These are phyloP conservation scores for Lactarius psammicola DNA, from an alignment of 768 basidiomycete genomes.

Conservation along the genomic window DNA sequence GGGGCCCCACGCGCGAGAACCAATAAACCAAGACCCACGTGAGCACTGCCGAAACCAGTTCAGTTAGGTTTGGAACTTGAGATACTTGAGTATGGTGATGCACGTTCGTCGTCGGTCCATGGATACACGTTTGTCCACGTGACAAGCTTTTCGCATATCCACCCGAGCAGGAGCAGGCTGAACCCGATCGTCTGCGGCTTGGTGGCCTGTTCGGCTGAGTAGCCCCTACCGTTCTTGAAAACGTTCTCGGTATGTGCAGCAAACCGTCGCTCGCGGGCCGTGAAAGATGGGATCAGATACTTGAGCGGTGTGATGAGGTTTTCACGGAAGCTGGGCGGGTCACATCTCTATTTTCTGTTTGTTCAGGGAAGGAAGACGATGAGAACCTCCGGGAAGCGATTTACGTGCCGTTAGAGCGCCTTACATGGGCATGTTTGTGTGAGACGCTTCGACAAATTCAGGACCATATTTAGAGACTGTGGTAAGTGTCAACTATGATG, in stretches of 20 bases:
- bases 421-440: conserved; percentile 29
- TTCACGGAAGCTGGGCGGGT: conserved; percentile 31
- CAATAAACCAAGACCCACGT: conserved; percentile 60
- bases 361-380: neutral
- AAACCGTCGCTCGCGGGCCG: conserved; percentile 38
- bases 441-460: conserved; percentile 35
- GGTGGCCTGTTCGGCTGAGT: conserved; percentile 39
- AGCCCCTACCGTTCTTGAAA: conserved; percentile 38
- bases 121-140: conserved; percentile 36
- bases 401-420: neutral
- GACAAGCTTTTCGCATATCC: conserved; percentile 30
- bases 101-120: conserved; percentile 52
- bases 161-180: conserved; percentile 40
- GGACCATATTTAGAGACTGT: conserved; percentile 32
- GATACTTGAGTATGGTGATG: neutral
- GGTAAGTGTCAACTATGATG: conserved; percentile 31
- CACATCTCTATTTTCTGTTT: too few species aligned
- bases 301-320: conserved; percentile 35
- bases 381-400: too few species aligned
- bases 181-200: conserved; percentile 45
- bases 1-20: conserved; percentile 41
- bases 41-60: conserved; percentile 40
- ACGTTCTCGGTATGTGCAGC: conserved; percentile 37
- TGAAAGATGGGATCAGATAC: conserved; percentile 36
- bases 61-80: too few species aligned